A percentile compares a stretch with the other conserved stretches of the same genome.
These are phyloP conservation scores for Mycena vulgaris DNA, from an alignment of 768 basidiomycete genomes.

Conservation along the genomic window DNA sequence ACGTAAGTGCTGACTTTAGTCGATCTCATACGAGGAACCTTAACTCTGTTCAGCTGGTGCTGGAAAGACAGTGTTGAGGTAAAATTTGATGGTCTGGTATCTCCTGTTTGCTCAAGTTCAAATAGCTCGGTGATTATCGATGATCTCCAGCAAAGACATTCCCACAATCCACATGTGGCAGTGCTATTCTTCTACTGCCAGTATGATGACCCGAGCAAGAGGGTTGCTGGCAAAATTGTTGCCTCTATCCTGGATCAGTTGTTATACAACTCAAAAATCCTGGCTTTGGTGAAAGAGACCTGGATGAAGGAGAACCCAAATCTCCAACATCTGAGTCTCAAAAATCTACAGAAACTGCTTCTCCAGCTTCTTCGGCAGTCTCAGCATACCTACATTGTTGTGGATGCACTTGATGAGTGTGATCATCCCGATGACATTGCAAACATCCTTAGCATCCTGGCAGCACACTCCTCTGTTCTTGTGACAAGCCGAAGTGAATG, in stretches of 20 bases:
- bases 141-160: slow-evolving; percentile 8
- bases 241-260: slow-evolving; percentile 32
- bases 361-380: slow-evolving; percentile 22
- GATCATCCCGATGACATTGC: slow-evolving; percentile 22
- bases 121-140: slow-evolving; percentile 29
- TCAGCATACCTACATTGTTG: slow-evolving; percentile 24
- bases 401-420: slow-evolving; percentile 35
- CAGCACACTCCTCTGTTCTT: slow-evolving; percentile 7
- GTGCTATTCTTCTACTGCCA: slow-evolving; percentile 34
- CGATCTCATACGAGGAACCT: background rate
- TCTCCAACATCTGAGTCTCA: slow-evolving; percentile 23
- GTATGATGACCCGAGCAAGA: slow-evolving; percentile 26
- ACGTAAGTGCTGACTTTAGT: slow-evolving; percentile 2
- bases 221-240: slow-evolving; percentile 15
- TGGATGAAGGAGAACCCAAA: slow-evolving; percentile 31
- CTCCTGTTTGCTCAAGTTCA: background rate
- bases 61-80: slow-evolving; percentile 32
- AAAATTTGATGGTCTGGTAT: background rate
- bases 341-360: slow-evolving; percentile 24
- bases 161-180: slow-evolving; percentile 6
- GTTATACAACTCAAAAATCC: slow-evolving; percentile 24
- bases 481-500: slow-evolving; percentile 25
- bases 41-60: slow-evolving; percentile 11
- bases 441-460: background rate
- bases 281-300: slow-evolving; percentile 20